Conservation (phyloP, 768 basidiomycete genomes). For the Mycena kentingensis region DNA sequence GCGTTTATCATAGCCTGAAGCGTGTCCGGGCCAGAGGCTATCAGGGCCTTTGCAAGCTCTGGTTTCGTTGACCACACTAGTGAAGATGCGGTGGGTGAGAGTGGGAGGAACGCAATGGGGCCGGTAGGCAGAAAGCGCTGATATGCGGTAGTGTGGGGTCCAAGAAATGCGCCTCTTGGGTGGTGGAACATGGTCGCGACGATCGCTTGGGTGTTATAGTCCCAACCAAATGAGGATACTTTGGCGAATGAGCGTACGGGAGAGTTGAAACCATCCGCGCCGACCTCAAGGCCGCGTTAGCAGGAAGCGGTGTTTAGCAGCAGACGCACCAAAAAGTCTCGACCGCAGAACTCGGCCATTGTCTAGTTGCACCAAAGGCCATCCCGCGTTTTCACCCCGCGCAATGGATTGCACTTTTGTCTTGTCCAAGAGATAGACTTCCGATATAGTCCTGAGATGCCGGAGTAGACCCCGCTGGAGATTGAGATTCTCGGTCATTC, state of each 20-base stretch:
- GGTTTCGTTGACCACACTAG: constrained; percentile 95
- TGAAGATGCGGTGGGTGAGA: constrained; percentile 76
- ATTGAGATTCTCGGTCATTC: constrained; percentile 90
- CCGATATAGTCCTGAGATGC: constrained; percentile 52
- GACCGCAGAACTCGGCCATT: constrained; percentile 67
- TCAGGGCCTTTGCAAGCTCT: constrained; percentile 69
- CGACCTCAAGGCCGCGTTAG: constrained; percentile 54
- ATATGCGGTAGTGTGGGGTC: constrained; percentile 79
- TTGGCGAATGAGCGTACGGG: constrained; percentile 86
- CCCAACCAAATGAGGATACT: constrained; percentile 89
- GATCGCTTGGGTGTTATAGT: constrained; percentile 85
- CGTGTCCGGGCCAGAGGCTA: constrained; percentile 61
- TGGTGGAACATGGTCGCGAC: constrained; percentile 85
- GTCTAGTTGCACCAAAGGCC: constrained; percentile 81
- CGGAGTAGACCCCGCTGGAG: constrained; percentile 82
- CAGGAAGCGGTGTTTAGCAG: neutral
- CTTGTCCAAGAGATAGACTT: constrained; percentile 68
- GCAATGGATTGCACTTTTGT: constrained; percentile 74
- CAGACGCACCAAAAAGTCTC: constrained; percentile 69
- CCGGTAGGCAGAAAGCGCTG: constrained; percentile 95
- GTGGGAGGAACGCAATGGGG: constrained; percentile 92
- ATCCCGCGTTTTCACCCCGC: constrained; percentile 56
- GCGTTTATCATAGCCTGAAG: constrained; percentile 82
- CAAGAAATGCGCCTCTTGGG: constrained; percentile 61
- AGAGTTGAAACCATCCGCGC: constrained; percentile 94